Base-by-base conservation (phyloP, 1,284 basidiomycete genomes). In the Apiotrichum brassicae region DNA sequence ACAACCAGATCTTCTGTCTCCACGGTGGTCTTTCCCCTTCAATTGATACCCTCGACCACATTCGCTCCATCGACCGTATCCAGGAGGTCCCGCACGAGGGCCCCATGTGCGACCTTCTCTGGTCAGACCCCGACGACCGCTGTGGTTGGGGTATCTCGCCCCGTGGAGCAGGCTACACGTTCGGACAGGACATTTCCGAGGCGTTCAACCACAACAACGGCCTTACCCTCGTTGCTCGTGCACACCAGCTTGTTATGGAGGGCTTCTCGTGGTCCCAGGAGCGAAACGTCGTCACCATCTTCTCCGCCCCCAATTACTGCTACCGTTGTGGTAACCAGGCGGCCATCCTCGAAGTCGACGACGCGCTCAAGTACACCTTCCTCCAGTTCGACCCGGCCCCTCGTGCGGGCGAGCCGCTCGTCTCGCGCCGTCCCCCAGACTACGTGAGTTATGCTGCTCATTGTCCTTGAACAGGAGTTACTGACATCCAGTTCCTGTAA, bases 91-190 rank as follows among this genome's bases (percentile, higher is more conserved):
- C 94, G 6, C 94, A 98, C 74, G 94, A 98, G 76, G 94, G 94
- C 6, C 94, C 94, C 14, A 97, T 98, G 94, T 98, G 94, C 70
- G 94, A 98, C 75, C 78, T 98, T 48, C 81, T 98, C 48, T 98
- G 94, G 94, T 97, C 93, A 48, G 94, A 99, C 76, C 94, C 94
- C 34, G 94, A 99, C 72, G 94, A 98, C 76, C 86, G 95, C 49
- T 97, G 92, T 73, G 95, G 95, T 43, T 99, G 95, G 95, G 95
- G 95, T 32, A 97, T 98, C 68, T 95, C 91, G 63, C 95, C 95
- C 36, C 86, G 95, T 72, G 95, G 95, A 59, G 95, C 95, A 32
- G 95, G 95, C 8, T 98, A 97, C 76, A 98, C 94, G 9, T 99
- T 99, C 70, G 95, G 95, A 22, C 94, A 98, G 73, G 95, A 99